phyloP scores from a whole-genome alignment of 129 eudicot species.

The Deinandra increscens region DNA sequence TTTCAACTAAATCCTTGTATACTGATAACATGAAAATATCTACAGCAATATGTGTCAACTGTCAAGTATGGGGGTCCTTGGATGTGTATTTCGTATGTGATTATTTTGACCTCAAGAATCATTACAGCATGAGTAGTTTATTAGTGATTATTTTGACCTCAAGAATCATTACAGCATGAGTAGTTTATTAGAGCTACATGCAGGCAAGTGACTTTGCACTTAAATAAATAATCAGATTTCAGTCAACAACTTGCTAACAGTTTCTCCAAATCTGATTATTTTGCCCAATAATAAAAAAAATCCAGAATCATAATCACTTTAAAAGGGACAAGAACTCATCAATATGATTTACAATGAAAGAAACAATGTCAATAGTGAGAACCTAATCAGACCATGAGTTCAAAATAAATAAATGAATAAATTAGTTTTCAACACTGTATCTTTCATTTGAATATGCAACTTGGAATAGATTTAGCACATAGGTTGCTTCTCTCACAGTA shows the following conservation, averaged over 20 bases:
- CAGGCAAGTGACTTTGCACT: not conserved
- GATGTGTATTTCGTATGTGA: not conserved
- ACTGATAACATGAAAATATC: not conserved
- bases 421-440: too few species aligned
- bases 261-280: not conserved
- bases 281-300: not conserved
- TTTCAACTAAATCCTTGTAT: not conserved
- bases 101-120: too few species aligned
- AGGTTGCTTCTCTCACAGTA: too few species aligned
- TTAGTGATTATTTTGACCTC: too few species aligned
- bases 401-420: too few species aligned
- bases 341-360: too few species aligned
- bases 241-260: not conserved
- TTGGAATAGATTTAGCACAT: too few species aligned
- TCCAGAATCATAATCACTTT: not conserved
- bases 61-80: not conserved
- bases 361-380: too few species aligned
- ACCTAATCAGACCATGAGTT: too few species aligned
- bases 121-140: too few species aligned
- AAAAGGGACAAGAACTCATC: too few species aligned
- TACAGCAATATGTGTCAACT: not conserved
- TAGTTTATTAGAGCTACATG: constrained; percentile 2
- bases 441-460: too few species aligned
- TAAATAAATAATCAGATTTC: constrained; percentile 9
- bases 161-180: not conserved